Conservation (phyloP, 495 filamentous ascomycete species). For the Annulohypoxylon maeteangense region DNA sequence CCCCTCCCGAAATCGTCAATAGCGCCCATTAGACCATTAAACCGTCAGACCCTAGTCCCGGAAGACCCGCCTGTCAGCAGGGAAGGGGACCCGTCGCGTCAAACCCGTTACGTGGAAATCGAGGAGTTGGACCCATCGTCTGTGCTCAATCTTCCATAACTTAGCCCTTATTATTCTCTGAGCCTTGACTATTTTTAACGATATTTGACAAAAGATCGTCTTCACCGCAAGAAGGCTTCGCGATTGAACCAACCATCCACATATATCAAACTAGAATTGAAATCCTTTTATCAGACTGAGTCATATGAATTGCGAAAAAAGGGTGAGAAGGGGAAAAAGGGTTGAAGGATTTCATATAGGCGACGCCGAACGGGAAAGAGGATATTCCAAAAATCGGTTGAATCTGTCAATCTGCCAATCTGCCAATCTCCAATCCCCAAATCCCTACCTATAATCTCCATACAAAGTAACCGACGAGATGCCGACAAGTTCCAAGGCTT, state of each 20-base stretch:
- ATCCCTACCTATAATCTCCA: too few species aligned
- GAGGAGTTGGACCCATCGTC: conserved; percentile 38
- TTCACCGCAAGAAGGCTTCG: conserved; percentile 49
- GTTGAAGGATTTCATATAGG: conserved; percentile 19
- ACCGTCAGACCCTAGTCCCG: conserved; percentile 38
- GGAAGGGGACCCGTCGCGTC: conserved; percentile 33
- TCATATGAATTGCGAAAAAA: conserved; percentile 10
- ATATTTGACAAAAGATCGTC: conserved; percentile 42
- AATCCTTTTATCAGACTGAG: conserved; percentile 12
- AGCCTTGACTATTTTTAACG: conserved; percentile 40
- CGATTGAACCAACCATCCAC: conserved; percentile 35
- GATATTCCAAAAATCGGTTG: conserved; percentile 16
- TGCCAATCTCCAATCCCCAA: neutral
- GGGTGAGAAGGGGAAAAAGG: neutral
- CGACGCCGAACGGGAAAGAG: conserved; percentile 34
- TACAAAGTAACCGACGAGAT: conserved; percentile 23
- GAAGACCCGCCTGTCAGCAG: conserved; percentile 44
- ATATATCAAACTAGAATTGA: conserved; percentile 25
- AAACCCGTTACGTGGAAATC: conserved; percentile 39
- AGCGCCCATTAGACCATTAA: conserved; percentile 29
- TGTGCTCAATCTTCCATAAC: conserved; percentile 41
- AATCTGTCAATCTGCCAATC: neutral
- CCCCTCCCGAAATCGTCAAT: conserved; percentile 22
- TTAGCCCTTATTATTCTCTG: conserved; percentile 29
- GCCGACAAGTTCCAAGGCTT: conserved; percentile 32